Evolutionary conservation across 2,329 filamentous ascomycete species (phyloP), one percentile per base, ranked within the genome.

Genomic region (Aschersonia sp.): DNA sequence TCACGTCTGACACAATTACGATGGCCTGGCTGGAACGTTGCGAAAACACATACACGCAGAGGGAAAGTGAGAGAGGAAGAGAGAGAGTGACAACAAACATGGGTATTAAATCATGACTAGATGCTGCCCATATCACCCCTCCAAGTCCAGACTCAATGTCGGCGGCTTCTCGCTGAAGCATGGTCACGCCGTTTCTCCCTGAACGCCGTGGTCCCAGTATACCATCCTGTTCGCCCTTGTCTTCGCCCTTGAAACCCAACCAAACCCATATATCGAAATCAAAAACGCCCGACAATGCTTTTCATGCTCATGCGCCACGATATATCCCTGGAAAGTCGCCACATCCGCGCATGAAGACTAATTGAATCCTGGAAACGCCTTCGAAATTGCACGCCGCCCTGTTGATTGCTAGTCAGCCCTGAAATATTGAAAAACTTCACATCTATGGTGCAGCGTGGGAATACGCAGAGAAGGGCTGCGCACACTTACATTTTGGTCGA

Each of bases 401-500:
- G 14, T 31, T 7, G 12, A 22, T 22, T 22, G 22, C 22, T 22
- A 22, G 22, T 22, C 22, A 22, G 22, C 22, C 22, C 2, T 22
- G 22, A 22, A 22, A 22, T 22, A 2, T 22, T 22, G 22, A 22
- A 22, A 4, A 22, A 22, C 2, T 22, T 22, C 22, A 22, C 22
- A 22, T 22, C 22, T 22, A 22, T 22, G 2, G 22, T 22, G 22
- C 22, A 4, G 22, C 22, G 22, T 22, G 22, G 22, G 4, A 4
- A 22, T 22, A 22, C 22, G 22, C 22, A 22, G 22, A 22, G 22
- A 22, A 22, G 22, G 12, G 35, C 35, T 9, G 12, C 8, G 35
- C 35, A 37, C 8, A 44, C 67, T 63, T 55, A 69, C 67, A 70
- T 50, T 60, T 59, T 35, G 66, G 63, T 50, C 59, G 60, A 45